phyloP scores from a whole-genome alignment of 805 yeast species.

The Clavispora phyllophila region DNA sequence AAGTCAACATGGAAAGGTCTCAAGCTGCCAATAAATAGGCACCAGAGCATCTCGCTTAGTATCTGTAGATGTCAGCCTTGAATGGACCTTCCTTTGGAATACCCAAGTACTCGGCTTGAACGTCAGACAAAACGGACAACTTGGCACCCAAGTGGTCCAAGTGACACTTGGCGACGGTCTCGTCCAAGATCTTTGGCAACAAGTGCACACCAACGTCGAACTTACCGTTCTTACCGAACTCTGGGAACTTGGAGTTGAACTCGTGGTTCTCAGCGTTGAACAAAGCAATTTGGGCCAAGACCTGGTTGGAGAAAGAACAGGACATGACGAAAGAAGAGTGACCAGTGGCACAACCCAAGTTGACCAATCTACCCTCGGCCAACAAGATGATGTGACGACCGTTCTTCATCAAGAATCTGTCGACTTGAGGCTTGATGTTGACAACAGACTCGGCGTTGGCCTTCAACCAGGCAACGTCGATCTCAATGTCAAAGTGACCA shows the following conservation, averaged over 20 bases:
- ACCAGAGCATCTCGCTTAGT: slow-evolving; percentile 42
- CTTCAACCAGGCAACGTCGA: slow-evolving; percentile 98
- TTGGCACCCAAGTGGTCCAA: slow-evolving; percentile 90
- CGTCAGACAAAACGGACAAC: slow-evolving; percentile 68
- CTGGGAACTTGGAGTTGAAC: slow-evolving; percentile 78
- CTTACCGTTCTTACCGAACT: slow-evolving; percentile 89
- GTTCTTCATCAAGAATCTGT: slow-evolving; percentile 82
- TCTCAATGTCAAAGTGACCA: slow-evolving; percentile 99
- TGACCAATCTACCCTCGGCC: slow-evolving; percentile 99
- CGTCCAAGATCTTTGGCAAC: slow-evolving; percentile 96
- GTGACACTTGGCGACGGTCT: slow-evolving; percentile 96
- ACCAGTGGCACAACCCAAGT: slow-evolving; percentile 99
- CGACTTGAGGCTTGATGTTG: slow-evolving; percentile 99
- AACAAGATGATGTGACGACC: slow-evolving; percentile 94
- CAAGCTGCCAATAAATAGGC: slow-evolving; percentile 1
- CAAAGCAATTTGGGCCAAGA: slow-evolving; percentile 81
- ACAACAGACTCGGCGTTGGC: slow-evolving; percentile 88
- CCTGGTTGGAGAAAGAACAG: slow-evolving; percentile 99
- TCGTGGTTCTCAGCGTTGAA: slow-evolving; percentile 80
- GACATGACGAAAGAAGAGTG: slow-evolving; percentile 99
- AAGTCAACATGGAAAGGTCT: slow-evolving; percentile 2
- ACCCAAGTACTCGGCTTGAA: slow-evolving; percentile 92
- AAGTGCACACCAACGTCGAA: slow-evolving; percentile 91
- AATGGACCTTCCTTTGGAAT: slow-evolving; percentile 90
- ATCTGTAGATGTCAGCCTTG: slow-evolving; percentile 98